Base-by-base conservation (phyloP, 2,329 filamentous ascomycete genomes). In the Rhynchosporium graminicola region DNA sequence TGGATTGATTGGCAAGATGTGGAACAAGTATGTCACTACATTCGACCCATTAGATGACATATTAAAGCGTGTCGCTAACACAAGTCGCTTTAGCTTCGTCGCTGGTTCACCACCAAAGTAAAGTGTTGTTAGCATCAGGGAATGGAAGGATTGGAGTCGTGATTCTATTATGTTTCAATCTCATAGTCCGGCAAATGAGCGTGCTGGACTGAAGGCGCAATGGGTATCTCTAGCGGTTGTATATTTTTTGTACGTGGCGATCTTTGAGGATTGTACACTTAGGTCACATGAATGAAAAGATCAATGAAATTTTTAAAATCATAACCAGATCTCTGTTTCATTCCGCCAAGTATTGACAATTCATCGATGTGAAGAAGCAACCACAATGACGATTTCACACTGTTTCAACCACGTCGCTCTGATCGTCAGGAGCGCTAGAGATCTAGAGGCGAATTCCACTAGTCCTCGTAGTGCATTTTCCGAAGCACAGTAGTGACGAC, bases 1-100 rank as follows among this genome's bases (percentile, higher is more conserved):
- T 0, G 77, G 77, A 0, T 71, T 78, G 54, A 54, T 74, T 47
- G 73, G 72, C 0, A 68, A 70, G 63, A 68, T 73, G 69, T 74
- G 73, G 73, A 65, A 74, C 55, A 72, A 70, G 73, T 74, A 62
- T 38, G 70, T 68, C 38, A 9, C 20, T 9, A 4, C 15, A 8
- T 9, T 8, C 10, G n/a, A 6, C 42, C 13, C 15, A 45, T n/a
- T 3, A 15, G 7, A 8, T 3, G n/a, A 2, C 3, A 28, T 13
- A 7, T 10, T 29, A 4, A 5, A 9, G 13, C 3, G 9, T 3
- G 29, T 10, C 38, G 45, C 51, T 59, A 43, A 63, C 50, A 8
- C 15, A 12, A 8, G 3, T 31, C 5, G 10, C 7, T 46, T 2
- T 33, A 69, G 67, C n/a, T 69, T 65, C 51, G 67, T 63, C 1